Evolutionary conservation across 768 basidiomycete species (phyloP).

Genomic region (Calocera cornea): DNA sequence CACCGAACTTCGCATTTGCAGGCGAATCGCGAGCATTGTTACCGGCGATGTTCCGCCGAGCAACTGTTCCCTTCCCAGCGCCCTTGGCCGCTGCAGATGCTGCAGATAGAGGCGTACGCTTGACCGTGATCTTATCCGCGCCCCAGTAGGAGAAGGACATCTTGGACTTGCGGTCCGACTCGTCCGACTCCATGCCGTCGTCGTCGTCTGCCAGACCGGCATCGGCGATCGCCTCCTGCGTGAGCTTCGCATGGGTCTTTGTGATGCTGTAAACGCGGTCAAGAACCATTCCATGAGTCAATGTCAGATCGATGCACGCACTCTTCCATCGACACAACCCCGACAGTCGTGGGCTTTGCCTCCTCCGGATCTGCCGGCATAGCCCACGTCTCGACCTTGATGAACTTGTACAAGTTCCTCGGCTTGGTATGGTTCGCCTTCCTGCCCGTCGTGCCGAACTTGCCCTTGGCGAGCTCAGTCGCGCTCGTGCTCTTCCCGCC

Average conservation of each 20-base stretch:
- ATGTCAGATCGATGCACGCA: conserved; percentile 31
- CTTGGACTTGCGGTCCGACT: conserved; percentile 80
- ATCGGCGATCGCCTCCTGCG: conserved; percentile 45
- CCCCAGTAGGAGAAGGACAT: conserved; percentile 94
- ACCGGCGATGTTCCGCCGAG: conserved; percentile 31
- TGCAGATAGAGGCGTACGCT: conserved; percentile 29
- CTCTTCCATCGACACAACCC: conserved; percentile 86
- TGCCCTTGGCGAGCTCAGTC: conserved; percentile 72
- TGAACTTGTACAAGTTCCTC: conserved; percentile 83
- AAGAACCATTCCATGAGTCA: conserved; percentile 4
- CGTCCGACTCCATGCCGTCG: conserved; percentile 53
- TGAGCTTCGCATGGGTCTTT: conserved; percentile 46
- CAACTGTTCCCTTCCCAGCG: conserved; percentile 24
- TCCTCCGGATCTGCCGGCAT: conserved; percentile 33
- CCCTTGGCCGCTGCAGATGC: conserved; percentile 42
- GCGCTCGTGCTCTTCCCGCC: conserved; percentile 60
- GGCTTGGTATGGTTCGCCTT: conserved; percentile 65
- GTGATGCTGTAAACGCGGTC: conserved; percentile 22
- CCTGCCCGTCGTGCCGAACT: conserved; percentile 71
- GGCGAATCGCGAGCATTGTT: conserved; percentile 48
- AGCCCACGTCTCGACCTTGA: conserved; percentile 87
- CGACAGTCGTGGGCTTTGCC: conserved; percentile 60
- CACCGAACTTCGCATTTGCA: conserved; percentile 87
- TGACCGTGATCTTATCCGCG: conserved; percentile 78
- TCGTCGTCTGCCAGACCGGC: conserved; percentile 37